Evolutionary conservation across 2,329 filamentous ascomycete genomes (phyloP), one percentile per base, ranked within the genome.

Genomic region (Epichloe typhina): DNA sequence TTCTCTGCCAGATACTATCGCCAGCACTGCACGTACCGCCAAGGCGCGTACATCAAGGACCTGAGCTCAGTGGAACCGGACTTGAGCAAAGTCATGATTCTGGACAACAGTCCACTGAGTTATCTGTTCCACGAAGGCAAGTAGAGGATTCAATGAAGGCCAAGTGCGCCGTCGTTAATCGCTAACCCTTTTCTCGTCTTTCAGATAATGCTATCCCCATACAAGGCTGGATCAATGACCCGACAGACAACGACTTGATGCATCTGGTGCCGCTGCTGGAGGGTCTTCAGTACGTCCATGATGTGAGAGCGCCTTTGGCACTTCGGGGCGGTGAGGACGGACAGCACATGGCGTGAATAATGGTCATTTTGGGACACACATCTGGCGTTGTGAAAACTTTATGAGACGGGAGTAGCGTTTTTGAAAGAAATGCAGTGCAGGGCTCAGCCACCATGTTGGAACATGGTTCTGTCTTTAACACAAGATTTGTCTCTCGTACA

Each of bases 221-320:
- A 64, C 91, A 97, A 72, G 93, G 93, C 63, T 98, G 93, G 93
- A 97, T 98, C 70, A 95, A 84, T 67, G 93, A 98, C 70, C 93
- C 93, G 21, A 97, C 93, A 26, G 93, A 98, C 69, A 93, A 90
- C 65, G 91, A 96, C 64, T 75, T 98, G 57, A 77, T 97, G 67
- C 88, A 97, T 67, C 76, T 98, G 53, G 83, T 98, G 52, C 93
- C 93, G 35, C 74, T 97, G 61, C 75, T 98, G 43, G 93, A 98
- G 70, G 93, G 88, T 17, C 71, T 98, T 62, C 93, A 97, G 71
- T 95, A 97, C 69, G 90, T 93, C 58, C 95, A 91, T 49, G 93
- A 98, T 69, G 91, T 98, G 53, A 80, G 93, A 61, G 90, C 93
- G 46, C 74, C 97, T 56, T 74, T 98, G 62, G 90, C 89, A 51